Conservation (phyloP, 2,329 filamentous ascomycete genomes). For the Penicillium griseofulvum region DNA sequence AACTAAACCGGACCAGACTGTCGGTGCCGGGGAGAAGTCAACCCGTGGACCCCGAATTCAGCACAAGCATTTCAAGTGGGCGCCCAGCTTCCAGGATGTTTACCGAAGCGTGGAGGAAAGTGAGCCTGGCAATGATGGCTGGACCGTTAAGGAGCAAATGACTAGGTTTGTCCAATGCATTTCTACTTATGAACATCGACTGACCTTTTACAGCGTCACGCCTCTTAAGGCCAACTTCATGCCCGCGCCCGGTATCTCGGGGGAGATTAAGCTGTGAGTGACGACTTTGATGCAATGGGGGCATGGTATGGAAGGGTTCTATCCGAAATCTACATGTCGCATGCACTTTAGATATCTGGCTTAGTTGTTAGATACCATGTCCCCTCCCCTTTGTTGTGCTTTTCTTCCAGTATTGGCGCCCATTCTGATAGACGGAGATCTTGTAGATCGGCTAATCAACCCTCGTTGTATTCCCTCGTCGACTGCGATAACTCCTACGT, state of each 20-base stretch:
- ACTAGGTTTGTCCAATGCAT: constrained; percentile 63
- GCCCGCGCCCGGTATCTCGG: constrained; percentile 64
- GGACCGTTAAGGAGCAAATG: constrained; percentile 82
- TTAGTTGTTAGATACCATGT: constrained; percentile 28
- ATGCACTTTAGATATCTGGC: constrained; percentile 26
- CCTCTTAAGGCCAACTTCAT: constrained; percentile 91
- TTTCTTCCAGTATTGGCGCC: constrained; percentile 10
- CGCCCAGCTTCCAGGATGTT: constrained; percentile 81
- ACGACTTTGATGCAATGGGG: constrained; percentile 21
- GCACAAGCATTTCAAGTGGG: constrained; percentile 94
- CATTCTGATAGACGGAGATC: constrained; percentile 34
- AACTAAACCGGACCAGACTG: constrained; percentile 24
- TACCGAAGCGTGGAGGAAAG: constrained; percentile 81
- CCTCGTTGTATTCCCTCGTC: constrained; percentile 66
- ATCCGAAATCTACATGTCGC: constrained; percentile 27
- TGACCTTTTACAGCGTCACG: constrained; percentile 64
- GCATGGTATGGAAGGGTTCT: constrained; percentile 15
- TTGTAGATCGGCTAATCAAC: constrained; percentile 37
- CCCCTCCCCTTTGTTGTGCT: constrained; percentile 14
- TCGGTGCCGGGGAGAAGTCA: constrained; percentile 27
- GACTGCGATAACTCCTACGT: constrained; percentile 88
- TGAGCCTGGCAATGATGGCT: constrained; percentile 82
- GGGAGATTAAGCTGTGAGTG: constrained; percentile 82
- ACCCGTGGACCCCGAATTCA: constrained; percentile 50
- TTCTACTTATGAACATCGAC: not conserved